A percentile compares a stretch with the other conserved stretches of the same genome.
These are phyloP conservation scores for Coffea humblotiana DNA, from an alignment of 305 asterid species.

Conservation along the genomic window DNA sequence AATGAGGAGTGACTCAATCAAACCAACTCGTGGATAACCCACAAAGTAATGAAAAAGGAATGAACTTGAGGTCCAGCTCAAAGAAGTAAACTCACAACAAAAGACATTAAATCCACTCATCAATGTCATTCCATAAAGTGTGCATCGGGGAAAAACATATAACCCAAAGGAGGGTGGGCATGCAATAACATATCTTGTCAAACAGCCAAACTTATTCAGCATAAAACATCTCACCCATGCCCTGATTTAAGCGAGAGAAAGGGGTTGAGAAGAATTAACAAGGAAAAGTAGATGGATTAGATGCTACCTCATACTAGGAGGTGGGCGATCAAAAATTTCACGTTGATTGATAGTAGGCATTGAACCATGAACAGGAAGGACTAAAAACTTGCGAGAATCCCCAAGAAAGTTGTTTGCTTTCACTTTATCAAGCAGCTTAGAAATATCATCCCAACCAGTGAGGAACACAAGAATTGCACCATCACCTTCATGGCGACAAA, in stretches of 20 bases:
- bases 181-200: neutral
- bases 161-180: neutral
- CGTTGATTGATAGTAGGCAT: slow-evolving; percentile 93
- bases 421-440: slow-evolving; percentile 79
- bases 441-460: slow-evolving; percentile 96
- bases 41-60: neutral
- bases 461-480: slow-evolving; percentile 97
- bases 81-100: neutral
- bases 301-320: slow-evolving; percentile 63
- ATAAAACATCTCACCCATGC: neutral
- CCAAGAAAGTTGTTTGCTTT: slow-evolving; percentile 62
- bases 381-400: slow-evolving; percentile 55
- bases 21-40: neutral
- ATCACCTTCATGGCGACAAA: slow-evolving; percentile 73
- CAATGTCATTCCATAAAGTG: neutral
- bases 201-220: neutral
- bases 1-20: neutral
- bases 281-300: neutral
- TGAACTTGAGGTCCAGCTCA: neutral
- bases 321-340: slow-evolving; percentile 83
- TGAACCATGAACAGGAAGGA: slow-evolving; percentile 96
- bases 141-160: neutral
- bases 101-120: neutral
- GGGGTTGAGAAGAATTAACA: neutral
- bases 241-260: neutral